phyloP scores from a whole-genome alignment of 495 filamentous ascomycete genomes.

The Xylaria scruposa region DNA sequence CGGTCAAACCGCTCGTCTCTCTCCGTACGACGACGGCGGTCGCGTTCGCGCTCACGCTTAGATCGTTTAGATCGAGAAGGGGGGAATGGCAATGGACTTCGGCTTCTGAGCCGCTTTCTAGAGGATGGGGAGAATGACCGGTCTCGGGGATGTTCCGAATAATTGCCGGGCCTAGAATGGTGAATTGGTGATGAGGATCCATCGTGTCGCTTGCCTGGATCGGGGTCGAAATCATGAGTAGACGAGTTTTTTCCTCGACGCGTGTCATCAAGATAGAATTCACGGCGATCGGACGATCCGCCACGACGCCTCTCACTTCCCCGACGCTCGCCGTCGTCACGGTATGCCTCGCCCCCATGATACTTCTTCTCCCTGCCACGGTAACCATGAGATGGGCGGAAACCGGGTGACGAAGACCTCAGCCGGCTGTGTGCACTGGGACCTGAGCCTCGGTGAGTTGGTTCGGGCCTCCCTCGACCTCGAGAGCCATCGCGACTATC shows the following conservation, averaged over 20 bases:
- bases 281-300: slow-evolving; percentile 34
- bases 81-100: slow-evolving; percentile 38
- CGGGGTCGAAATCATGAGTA: slow-evolving; percentile 29
- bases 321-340: slow-evolving; percentile 31
- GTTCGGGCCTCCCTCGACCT: slow-evolving; percentile 38
- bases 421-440: slow-evolving; percentile 33
- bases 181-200: slow-evolving; percentile 38
- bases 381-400: slow-evolving; percentile 29
- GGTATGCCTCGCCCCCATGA: slow-evolving; percentile 30
- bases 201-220: slow-evolving; percentile 30
- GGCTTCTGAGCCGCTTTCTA: slow-evolving; percentile 40
- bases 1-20: slow-evolving; percentile 32
- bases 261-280: slow-evolving; percentile 25
- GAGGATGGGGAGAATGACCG: slow-evolving; percentile 41
- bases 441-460: slow-evolving; percentile 32
- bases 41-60: slow-evolving; percentile 40
- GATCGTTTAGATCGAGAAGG: slow-evolving; percentile 38
- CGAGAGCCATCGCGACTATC: slow-evolving; percentile 38
- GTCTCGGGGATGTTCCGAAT: slow-evolving; percentile 34
- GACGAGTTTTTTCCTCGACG: slow-evolving; percentile 34
- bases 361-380: slow-evolving; percentile 29
- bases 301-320: slow-evolving; percentile 37
- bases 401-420: slow-evolving; percentile 37
- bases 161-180: slow-evolving; percentile 30
- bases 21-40: slow-evolving; percentile 39